Percentiles rank a stretch among this genome's conserved stretches.
These are phyloP conservation scores for Pleurotus eryngii DNA, from an alignment of 768 basidiomycete species.

Conservation along the genomic window DNA sequence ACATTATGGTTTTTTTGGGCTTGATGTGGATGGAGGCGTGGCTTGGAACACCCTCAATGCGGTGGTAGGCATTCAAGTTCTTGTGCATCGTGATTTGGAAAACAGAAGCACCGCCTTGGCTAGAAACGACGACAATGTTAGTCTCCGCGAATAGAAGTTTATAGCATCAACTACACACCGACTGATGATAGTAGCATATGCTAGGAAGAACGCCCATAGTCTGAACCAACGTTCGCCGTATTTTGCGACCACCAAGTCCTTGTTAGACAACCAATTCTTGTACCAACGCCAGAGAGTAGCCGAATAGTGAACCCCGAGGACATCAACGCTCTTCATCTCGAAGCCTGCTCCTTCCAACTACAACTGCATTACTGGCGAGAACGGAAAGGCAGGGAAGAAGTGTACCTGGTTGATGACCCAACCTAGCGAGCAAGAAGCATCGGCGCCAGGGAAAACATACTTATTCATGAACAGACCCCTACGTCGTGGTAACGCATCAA, in stretches of 20 bases:
- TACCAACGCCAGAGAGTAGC: conserved; percentile 92
- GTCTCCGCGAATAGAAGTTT: not conserved
- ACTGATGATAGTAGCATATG: conserved; percentile 81
- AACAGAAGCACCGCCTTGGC: conserved; percentile 87
- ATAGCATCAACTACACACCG: conserved; percentile 40
- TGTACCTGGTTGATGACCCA: conserved; percentile 77
- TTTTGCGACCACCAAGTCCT: conserved; percentile 81
- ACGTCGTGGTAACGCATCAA: not conserved
- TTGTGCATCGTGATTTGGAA: conserved; percentile 99
- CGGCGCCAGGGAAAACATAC: conserved; percentile 98
- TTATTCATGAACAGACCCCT: conserved; percentile 98
- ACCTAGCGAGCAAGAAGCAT: conserved; percentile 91
- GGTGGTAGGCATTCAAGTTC: conserved; percentile 94
- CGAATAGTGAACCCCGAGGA: conserved; percentile 96
- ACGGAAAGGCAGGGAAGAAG: not conserved
- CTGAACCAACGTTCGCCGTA: conserved; percentile 96
- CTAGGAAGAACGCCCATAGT: conserved; percentile 97
- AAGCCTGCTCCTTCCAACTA: conserved; percentile 89
- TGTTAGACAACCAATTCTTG: conserved; percentile 94
- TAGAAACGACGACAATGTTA: conserved; percentile 16
- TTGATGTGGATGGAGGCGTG: conserved; percentile 79
- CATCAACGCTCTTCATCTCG: conserved; percentile 95
- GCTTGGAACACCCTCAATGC: conserved; percentile 78
- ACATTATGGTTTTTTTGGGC: conserved; percentile 50
- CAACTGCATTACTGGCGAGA: conserved; percentile 11